phyloP scores from a whole-genome alignment of 192 early-diverging fungal genomes.

The Linnemannia elongata region DNA sequence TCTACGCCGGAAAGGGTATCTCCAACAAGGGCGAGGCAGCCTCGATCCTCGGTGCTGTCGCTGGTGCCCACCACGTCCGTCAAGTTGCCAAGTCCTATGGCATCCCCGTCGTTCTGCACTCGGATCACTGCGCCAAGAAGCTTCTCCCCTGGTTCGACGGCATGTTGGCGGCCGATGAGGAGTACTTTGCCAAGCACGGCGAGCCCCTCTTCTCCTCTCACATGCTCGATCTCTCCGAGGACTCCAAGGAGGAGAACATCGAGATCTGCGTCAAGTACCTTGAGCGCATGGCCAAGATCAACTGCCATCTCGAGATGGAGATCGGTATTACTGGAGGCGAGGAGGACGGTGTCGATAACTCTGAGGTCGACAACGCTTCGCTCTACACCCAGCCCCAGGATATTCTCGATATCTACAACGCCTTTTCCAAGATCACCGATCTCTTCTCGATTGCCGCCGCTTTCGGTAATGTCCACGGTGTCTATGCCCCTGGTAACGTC shows the following conservation, averaged over 20 bases:
- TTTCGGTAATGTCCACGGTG: constrained; percentile 95
- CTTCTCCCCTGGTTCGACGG: constrained; percentile 97
- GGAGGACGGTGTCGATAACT: constrained; percentile 98
- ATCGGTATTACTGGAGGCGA: constrained; percentile 98
- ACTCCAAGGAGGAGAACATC: constrained; percentile 95
- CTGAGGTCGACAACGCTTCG: constrained; percentile 86
- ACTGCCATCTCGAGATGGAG: constrained; percentile 94
- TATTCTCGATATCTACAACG: constrained; percentile 93
- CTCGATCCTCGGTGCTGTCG: constrained; percentile 88
- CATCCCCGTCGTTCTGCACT: constrained; percentile 83
- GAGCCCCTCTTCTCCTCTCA: constrained; percentile 97
- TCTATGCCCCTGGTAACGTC: constrained; percentile 96
- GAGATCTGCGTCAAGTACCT: constrained; percentile 89
- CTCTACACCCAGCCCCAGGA: constrained; percentile 97
- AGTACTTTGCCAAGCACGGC: constrained; percentile 89
- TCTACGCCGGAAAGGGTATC: constrained; percentile 93
- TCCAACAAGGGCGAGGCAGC: constrained; percentile 89
- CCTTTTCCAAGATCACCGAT: constrained; percentile 85
- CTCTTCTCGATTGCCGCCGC: constrained; percentile 96
- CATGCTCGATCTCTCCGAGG: constrained; percentile 96
- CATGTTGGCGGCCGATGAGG: constrained; percentile 94
- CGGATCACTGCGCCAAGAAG: constrained; percentile 96
- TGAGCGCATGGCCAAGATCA: constrained; percentile 89
- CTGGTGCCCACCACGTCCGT: constrained; percentile 88
- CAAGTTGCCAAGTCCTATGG: constrained; percentile 86